These are phyloP conservation scores for Rhizodiscina lignyota DNA, from an alignment of 495 filamentous ascomycete genomes.

Conservation along the genomic window DNA sequence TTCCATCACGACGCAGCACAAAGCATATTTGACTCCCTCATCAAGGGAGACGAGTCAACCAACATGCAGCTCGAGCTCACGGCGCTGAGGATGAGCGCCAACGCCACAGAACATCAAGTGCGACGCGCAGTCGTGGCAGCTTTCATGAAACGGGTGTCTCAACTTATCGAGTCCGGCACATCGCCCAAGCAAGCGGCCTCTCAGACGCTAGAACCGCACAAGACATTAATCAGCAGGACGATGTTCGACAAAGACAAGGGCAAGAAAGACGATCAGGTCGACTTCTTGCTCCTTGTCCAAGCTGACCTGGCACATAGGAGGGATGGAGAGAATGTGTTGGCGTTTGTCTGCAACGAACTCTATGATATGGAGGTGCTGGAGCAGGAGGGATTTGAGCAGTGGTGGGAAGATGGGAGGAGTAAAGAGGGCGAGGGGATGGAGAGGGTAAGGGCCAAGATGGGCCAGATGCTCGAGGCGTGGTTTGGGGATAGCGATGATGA, in stretches of 20 bases:
- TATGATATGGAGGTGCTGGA: slow-evolving; percentile 76
- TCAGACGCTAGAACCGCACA: slow-evolving; percentile 37
- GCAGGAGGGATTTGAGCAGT: slow-evolving; percentile 72
- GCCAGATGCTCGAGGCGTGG: slow-evolving; percentile 75
- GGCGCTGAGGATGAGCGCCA: slow-evolving; percentile 69
- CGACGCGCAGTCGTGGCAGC: slow-evolving; percentile 71
- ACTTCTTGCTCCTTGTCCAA: slow-evolving; percentile 69
- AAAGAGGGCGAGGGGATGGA: slow-evolving; percentile 47
- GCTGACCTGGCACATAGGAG: slow-evolving; percentile 48
- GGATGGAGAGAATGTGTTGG: slow-evolving; percentile 43
- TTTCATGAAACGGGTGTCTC: slow-evolving; percentile 64
- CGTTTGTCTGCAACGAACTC: slow-evolving; percentile 61
- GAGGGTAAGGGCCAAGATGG: slow-evolving; percentile 51
- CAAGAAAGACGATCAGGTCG: slow-evolving; percentile 54
- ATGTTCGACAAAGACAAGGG: slow-evolving; percentile 38
- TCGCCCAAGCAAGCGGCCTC: slow-evolving; percentile 42
- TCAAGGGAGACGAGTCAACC: slow-evolving; percentile 57
- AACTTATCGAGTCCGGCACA: slow-evolving; percentile 43
- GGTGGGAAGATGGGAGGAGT: slow-evolving; percentile 66
- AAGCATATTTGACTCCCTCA: slow-evolving; percentile 70
- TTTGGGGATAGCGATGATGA: slow-evolving; percentile 64
- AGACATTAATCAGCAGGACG: slow-evolving; percentile 37
- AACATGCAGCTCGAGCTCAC: slow-evolving; percentile 81
- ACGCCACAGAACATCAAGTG: slow-evolving; percentile 77
- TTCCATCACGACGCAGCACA: slow-evolving; percentile 81